Percentiles rank a stretch among this genome's conserved stretches.
These are phyloP conservation scores for Aspergillus clavatus DNA, from an alignment of 2,329 filamentous ascomycete species.

Conservation along the genomic window DNA sequence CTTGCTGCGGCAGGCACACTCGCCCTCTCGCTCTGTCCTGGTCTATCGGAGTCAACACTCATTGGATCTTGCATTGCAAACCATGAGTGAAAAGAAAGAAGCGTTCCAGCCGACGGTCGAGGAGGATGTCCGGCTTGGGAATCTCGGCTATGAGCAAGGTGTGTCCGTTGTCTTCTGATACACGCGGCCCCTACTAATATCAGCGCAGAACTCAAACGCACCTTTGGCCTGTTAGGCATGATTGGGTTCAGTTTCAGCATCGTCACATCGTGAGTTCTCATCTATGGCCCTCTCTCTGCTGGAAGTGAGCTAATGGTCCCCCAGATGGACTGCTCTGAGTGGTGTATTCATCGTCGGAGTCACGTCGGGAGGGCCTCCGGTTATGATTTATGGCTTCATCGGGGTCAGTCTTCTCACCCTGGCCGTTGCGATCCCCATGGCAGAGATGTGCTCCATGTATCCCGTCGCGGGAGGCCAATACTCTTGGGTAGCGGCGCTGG, in stretches of 20 bases:
- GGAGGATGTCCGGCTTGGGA: slow-evolving; percentile 35
- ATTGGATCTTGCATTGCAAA: too few species aligned
- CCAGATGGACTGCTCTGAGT: slow-evolving; percentile 52
- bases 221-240: slow-evolving; percentile 54
- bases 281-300: background rate
- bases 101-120: slow-evolving; percentile 20
- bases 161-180: background rate
- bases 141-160: slow-evolving; percentile 40
- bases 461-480: slow-evolving; percentile 56
- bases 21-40: too few species aligned
- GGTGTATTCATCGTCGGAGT: slow-evolving; percentile 55
- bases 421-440: slow-evolving; percentile 54
- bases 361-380: slow-evolving; percentile 52
- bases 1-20: too few species aligned
- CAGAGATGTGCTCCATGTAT: slow-evolving; percentile 55
- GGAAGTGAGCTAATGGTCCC: background rate
- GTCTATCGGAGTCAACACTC: too few species aligned
- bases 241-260: slow-evolving; percentile 57
- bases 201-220: slow-evolving; percentile 51
- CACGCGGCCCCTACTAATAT: background rate
- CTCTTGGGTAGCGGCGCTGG: slow-evolving; percentile 54
- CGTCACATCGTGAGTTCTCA: slow-evolving; percentile 44
- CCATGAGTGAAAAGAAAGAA: slow-evolving; percentile 22
- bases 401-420: slow-evolving; percentile 49
- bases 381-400: slow-evolving; percentile 57